Conservation (phyloP, 345 rosid genomes). For the Garcia nutans region DNA sequence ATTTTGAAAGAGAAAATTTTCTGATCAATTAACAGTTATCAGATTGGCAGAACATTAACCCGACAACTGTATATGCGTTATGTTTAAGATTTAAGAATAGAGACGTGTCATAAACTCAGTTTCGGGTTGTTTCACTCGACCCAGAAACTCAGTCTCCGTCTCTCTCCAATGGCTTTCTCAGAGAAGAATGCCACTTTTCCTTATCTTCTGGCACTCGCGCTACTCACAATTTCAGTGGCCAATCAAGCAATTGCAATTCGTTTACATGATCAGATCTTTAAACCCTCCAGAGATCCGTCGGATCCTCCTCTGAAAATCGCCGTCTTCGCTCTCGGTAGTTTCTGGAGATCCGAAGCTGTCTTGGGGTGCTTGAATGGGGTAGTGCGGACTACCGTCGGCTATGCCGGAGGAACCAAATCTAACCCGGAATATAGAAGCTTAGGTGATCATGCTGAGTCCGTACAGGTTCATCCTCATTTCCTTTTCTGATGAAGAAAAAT, state of each 20-base stretch:
- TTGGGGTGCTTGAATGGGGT: conserved; percentile 89
- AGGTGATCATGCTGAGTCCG: conserved; percentile 85
- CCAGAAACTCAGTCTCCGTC: not conserved
- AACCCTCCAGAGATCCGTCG: conserved; percentile 30
- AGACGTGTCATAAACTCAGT: not conserved
- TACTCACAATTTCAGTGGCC: conserved; percentile 31
- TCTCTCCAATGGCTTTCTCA: conserved; percentile 27
- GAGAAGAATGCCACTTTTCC: conserved; percentile 18
- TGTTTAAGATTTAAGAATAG: no score
- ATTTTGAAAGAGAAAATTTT: no score
- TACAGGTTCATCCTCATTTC: conserved; percentile 49
- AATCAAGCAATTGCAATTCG: conserved; percentile 50
- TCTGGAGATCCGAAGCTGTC: conserved; percentile 94
- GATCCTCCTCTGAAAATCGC: conserved; percentile 51
- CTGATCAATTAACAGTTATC: no score
- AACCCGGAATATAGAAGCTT: conserved; percentile 78
- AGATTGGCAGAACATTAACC: no score
- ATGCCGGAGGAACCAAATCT: conserved; percentile 70
- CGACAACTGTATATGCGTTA: no score
- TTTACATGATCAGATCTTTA: conserved; percentile 52
- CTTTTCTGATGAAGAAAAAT: not conserved
- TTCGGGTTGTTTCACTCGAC: not conserved
- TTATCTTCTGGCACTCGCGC: conserved; percentile 7
- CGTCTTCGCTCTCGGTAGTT: conserved; percentile 86
- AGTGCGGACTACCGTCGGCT: conserved; percentile 66